Conservation (phyloP, 83 land plant genomes). For the Diphasiastrum complanatum region DNA sequence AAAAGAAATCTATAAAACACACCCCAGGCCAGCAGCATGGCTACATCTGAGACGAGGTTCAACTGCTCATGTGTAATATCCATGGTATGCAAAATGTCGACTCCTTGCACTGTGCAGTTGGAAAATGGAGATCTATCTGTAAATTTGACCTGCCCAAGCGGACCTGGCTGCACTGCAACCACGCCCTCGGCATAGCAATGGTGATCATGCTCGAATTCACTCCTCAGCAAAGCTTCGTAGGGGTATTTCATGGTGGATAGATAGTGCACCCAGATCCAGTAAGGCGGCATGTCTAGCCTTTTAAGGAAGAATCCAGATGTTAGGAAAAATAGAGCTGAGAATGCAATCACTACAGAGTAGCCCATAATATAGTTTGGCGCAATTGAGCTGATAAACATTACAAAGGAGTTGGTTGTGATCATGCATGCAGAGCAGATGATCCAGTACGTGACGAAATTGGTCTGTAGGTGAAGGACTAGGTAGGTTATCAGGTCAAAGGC, state of each 20-base stretch:
- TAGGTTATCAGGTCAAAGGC: constrained; percentile 42
- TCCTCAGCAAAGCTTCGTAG: constrained; percentile 49
- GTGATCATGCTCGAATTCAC: constrained; percentile 26
- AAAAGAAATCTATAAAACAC: constrained; percentile 45
- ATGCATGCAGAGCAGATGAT: constrained; percentile 43
- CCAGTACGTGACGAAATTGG: constrained; percentile 35
- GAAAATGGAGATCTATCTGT: too few species aligned
- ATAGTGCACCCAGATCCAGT: constrained; percentile 56
- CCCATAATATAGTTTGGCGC: constrained; percentile 59
- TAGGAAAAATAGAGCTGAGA: constrained; percentile 56
- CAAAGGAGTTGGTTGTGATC: constrained; percentile 49
- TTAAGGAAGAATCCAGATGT: constrained; percentile 53
- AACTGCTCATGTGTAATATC: constrained; percentile 7
- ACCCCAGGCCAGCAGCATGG: constrained; percentile 40
- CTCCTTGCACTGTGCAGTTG: background rate
- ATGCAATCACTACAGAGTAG: constrained; percentile 51
- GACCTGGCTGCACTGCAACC: too few species aligned
- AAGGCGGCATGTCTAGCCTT: constrained; percentile 31
- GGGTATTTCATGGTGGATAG: constrained; percentile 61
- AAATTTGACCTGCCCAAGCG: too few species aligned
- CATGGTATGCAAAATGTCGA: constrained; percentile 17
- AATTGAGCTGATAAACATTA: constrained; percentile 46
- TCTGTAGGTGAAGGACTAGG: constrained; percentile 30
- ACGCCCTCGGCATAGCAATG: background rate
- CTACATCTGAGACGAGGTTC: constrained; percentile 29